These are phyloP conservation scores for Aureobasidium uvarum DNA, from an alignment of 2,329 filamentous ascomycete genomes.

Conservation along the genomic window DNA sequence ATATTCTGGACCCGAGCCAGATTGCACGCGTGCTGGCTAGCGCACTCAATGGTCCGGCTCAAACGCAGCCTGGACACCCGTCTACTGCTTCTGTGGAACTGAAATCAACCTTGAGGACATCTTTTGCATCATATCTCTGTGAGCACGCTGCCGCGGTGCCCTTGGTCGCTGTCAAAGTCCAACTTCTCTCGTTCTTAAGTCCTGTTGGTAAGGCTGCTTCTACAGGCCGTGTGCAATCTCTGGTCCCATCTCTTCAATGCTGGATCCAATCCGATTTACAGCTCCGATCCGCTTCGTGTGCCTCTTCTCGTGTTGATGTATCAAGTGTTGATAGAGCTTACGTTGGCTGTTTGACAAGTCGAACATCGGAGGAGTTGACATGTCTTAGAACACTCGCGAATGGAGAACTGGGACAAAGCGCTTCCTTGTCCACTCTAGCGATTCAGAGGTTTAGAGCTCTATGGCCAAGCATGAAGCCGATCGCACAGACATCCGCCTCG, in stretches of 20 bases:
- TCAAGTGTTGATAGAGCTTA: conserved; percentile 54
- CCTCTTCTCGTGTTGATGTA: conserved; percentile 49
- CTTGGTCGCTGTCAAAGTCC: conserved; percentile 64
- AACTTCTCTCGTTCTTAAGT: conserved; percentile 69
- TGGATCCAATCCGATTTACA: conserved; percentile 59
- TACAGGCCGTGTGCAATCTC: conserved; percentile 67
- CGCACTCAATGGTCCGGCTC: conserved; percentile 54
- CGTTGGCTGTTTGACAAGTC: conserved; percentile 54
- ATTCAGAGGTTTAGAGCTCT: conserved; percentile 69
- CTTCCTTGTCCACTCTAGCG: conserved; percentile 60
- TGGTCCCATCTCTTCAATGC: conserved; percentile 70
- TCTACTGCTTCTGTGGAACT: conserved; percentile 47
- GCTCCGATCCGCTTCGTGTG: conserved; percentile 53
- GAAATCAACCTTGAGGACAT: conserved; percentile 62
- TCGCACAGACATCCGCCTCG: conserved; percentile 59
- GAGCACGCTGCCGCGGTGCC: conserved; percentile 71
- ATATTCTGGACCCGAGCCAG: conserved; percentile 72
- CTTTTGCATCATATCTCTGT: conserved; percentile 69
- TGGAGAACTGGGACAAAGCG: conserved; percentile 41
- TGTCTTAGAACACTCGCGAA: conserved; percentile 53
- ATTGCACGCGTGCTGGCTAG: conserved; percentile 63
- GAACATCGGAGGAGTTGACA: conserved; percentile 58
- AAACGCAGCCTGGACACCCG: conserved; percentile 28
- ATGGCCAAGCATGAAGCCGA: conserved; percentile 69
- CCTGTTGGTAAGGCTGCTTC: conserved; percentile 69